A percentile compares a stretch with the other conserved stretches of the same genome.
These are phyloP conservation scores for Backusella sp. DNA, from an alignment of 192 early-diverging fungal species.

Conservation along the genomic window DNA sequence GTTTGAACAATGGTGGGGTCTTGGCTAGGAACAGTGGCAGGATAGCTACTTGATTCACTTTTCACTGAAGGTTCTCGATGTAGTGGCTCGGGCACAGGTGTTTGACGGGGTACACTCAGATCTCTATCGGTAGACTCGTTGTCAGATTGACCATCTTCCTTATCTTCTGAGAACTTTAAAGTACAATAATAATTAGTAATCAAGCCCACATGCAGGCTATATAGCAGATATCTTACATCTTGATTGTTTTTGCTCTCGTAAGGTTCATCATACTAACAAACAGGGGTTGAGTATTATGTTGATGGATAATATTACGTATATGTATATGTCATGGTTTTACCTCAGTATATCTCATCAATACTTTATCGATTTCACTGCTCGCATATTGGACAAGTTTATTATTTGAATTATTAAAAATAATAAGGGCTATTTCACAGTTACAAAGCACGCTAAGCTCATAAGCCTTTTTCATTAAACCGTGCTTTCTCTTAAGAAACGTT, in stretches of 20 bases:
- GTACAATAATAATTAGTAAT: background rate
- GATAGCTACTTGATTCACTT: background rate
- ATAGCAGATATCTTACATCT: constrained; percentile 14
- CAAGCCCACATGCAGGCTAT: too few relatives aligned
- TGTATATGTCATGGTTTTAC: constrained; percentile 3
- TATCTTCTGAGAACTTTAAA: constrained; percentile 19
- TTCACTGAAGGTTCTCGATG: background rate
- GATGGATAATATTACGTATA: background rate
- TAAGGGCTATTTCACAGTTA: constrained; percentile 90
- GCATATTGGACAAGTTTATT: constrained; percentile 94
- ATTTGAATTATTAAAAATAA: constrained; percentile 85
- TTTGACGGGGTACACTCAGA: background rate
- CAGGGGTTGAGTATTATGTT: background rate
- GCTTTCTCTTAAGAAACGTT: constrained; percentile 92
- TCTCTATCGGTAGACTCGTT: constrained; percentile 12
- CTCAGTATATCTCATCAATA: constrained; percentile 87
- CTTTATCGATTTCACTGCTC: constrained; percentile 88
- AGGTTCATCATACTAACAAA: constrained; percentile 28
- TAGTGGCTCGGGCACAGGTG: background rate
- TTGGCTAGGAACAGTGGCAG: background rate
- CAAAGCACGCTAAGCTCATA: constrained; percentile 93
- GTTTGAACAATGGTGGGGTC: constrained; percentile 4
- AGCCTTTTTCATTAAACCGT: constrained; percentile 94
- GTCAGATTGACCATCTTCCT: constrained; percentile 14
- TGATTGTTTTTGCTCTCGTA: constrained; percentile 29